Percentiles rank a stretch among this genome's conserved stretches.
Evolutionary conservation across 1,284 basidiomycete genomes (phyloP).

Genomic region (Exobasidium rhododendri): DNA sequence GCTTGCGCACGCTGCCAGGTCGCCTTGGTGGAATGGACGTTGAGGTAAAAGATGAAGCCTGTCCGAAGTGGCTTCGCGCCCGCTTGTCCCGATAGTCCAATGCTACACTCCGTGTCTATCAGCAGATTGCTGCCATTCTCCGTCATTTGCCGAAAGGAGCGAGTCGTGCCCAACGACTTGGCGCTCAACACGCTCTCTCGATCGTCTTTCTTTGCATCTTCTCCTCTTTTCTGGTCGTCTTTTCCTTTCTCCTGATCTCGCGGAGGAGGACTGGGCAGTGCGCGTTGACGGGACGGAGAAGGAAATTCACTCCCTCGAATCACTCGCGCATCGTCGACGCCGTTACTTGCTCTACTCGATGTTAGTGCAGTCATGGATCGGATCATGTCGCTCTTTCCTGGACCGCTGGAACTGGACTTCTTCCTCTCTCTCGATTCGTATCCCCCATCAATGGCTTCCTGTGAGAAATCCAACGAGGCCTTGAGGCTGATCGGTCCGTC

Average conservation of each 20-base stretch:
- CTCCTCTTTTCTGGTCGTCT: background rate
- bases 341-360: background rate
- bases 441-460: background rate
- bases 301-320: background rate
- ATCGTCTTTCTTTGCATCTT: background rate
- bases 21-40: slow-evolving; percentile 34
- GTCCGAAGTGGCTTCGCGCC: slow-evolving; percentile 28
- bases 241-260: background rate
- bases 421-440: background rate
- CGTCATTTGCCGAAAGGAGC: slow-evolving; percentile 28
- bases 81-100: slow-evolving; percentile 23
- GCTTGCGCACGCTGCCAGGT: slow-evolving; percentile 42
- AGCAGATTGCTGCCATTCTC: slow-evolving; percentile 29
- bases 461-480: background rate
- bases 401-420: background rate
- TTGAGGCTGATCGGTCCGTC: too few species aligned
- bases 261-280: background rate
- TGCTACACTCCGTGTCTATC: slow-evolving; percentile 22
- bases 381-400: background rate
- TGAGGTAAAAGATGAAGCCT: slow-evolving; percentile 40
- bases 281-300: background rate
- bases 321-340: too few species aligned
- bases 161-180: slow-evolving; percentile 23
- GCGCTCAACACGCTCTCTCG: background rate
- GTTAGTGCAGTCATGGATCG: background rate